A percentile compares a stretch with the other conserved stretches of the same genome.
These are phyloP conservation scores for Starmerella vitae DNA, from an alignment of 805 yeast genomes.

Conservation along the genomic window DNA sequence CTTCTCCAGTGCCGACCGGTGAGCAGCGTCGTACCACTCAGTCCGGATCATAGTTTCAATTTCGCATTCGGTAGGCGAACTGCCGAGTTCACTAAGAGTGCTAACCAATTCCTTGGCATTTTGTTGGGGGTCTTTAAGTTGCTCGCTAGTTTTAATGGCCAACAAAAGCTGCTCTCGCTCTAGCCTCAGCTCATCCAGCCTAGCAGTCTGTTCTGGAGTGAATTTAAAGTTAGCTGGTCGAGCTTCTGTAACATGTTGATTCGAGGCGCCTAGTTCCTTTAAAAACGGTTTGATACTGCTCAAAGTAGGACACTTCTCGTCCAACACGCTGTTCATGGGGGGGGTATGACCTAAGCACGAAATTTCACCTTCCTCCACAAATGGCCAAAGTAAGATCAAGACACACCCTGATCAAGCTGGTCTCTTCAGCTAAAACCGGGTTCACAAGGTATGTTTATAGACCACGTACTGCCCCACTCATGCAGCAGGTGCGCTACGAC, in stretches of 20 bases:
- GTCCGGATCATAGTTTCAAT: neutral
- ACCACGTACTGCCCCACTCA: slow-evolving; percentile 67
- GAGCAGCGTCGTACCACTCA: neutral
- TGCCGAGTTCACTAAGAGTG: neutral
- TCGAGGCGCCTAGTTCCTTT: neutral
- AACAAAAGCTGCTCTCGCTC: neutral
- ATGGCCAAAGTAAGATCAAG: slow-evolving; percentile 53
- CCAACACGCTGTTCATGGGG: slow-evolving; percentile 10
- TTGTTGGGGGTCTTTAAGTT: neutral
- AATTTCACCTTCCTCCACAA: neutral
- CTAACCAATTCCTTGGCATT: neutral
- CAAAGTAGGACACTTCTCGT: slow-evolving; percentile 20
- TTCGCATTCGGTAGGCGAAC: neutral
- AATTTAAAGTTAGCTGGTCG: neutral
- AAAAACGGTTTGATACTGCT: slow-evolving; percentile 14
- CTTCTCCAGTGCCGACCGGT: neutral
- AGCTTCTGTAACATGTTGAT: neutral
- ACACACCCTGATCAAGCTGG: slow-evolving; percentile 67
- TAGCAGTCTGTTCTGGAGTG: neutral
- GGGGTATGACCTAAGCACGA: neutral
- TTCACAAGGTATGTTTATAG: slow-evolving; percentile 65
- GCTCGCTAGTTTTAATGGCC: slow-evolving; percentile 2
- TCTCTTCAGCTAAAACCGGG: slow-evolving; percentile 87
- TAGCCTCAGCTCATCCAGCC: neutral
- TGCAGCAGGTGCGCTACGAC: slow-evolving; percentile 75